A percentile compares a stretch with the other conserved stretches of the same genome.
These are phyloP conservation scores for Allodekkera sacchari DNA, from an alignment of 805 yeast species.

Conservation along the genomic window DNA sequence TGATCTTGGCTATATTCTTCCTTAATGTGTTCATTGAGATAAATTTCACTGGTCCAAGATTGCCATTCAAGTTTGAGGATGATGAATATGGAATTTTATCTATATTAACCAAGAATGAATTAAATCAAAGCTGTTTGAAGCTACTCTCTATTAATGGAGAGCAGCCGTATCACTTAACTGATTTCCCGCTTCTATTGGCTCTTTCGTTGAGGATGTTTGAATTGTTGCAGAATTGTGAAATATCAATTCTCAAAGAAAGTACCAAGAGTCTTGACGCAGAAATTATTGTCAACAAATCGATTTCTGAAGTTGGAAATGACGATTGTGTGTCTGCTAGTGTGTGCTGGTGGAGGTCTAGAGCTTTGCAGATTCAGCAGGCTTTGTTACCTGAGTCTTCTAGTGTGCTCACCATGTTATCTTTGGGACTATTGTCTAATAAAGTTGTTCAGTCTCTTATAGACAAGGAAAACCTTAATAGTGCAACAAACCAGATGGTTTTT, in stretches of 20 bases:
- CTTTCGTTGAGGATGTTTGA: slow-evolving; percentile 39
- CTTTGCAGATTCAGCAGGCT: slow-evolving; percentile 54
- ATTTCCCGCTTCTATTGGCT: slow-evolving; percentile 37
- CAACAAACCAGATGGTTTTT: slow-evolving; percentile 27
- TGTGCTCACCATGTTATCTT: slow-evolving; percentile 32
- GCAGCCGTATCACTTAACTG: slow-evolving; percentile 54
- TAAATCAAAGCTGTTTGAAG: slow-evolving; percentile 6
- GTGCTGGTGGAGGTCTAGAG: slow-evolving; percentile 73
- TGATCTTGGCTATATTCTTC: slow-evolving; percentile 44
- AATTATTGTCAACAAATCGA: slow-evolving; percentile 10
- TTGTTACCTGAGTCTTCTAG: slow-evolving; percentile 53
- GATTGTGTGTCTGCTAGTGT: slow-evolving; percentile 38
- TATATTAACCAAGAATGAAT: too few species aligned
- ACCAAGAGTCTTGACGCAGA: slow-evolving; percentile 14
- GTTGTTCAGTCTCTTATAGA: slow-evolving; percentile 27
- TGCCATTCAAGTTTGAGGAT: slow-evolving; percentile 25
- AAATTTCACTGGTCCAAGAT: slow-evolving; percentile 78
- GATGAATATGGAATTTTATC: slow-evolving; percentile 19
- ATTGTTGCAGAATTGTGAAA: slow-evolving; percentile 22
- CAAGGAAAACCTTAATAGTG: slow-evolving; percentile 23
- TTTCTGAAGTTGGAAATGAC: slow-evolving; percentile 4
- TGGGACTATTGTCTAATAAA: slow-evolving; percentile 29
- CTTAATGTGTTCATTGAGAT: slow-evolving; percentile 64
- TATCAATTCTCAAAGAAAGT: slow-evolving; percentile 20
- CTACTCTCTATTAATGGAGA: slow-evolving; percentile 41